A percentile compares a stretch with the other conserved stretches of the same genome.
These are phyloP conservation scores for Phytomonas sp. DNA, from an alignment of 208 protist genomes.

Conservation along the genomic window DNA sequence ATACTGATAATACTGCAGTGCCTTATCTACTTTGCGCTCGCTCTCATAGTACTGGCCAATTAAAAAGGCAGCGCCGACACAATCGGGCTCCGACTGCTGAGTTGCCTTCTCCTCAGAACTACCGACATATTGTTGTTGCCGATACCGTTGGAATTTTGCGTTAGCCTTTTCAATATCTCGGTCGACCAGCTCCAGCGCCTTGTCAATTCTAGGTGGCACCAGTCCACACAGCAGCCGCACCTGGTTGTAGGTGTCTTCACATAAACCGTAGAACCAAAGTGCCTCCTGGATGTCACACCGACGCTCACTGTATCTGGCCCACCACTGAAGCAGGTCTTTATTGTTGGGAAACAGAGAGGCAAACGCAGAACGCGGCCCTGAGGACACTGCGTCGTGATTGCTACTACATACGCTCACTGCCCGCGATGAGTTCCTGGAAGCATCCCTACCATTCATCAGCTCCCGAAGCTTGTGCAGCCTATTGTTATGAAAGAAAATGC, in stretches of 20 bases:
- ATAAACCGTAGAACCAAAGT: constrained; percentile 86
- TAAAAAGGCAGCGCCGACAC: constrained; percentile 88
- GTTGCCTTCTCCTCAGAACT: constrained; percentile 1
- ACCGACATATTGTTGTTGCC: constrained; percentile 21
- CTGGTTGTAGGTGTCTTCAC: constrained; percentile 81
- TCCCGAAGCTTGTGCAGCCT: constrained; percentile 78
- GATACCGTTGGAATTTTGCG: constrained; percentile 22
- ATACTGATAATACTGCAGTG: constrained; percentile 87
- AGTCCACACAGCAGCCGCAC: constrained; percentile 88
- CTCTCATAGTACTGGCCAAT: constrained; percentile 89
- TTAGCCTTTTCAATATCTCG: constrained; percentile 50
- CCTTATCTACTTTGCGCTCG: constrained; percentile 33
- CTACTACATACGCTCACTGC: constrained; percentile 1
- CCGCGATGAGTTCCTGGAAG: background rate
- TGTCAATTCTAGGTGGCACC: constrained; percentile 68
- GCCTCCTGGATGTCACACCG: constrained; percentile 78
- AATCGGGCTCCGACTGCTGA: constrained; percentile 30
- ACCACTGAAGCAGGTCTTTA: constrained; percentile 87
- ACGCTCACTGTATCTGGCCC: constrained; percentile 89
- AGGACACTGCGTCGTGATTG: background rate
- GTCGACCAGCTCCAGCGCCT: constrained; percentile 77
- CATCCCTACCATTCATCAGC: constrained; percentile 39
- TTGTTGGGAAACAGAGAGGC: constrained; percentile 57
- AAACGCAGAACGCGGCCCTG: constrained; percentile 22
- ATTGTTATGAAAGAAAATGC: constrained; percentile 88